phyloP scores from a whole-genome alignment of 2,329 filamentous ascomycete species.

The Colletotrichum sp. region DNA sequence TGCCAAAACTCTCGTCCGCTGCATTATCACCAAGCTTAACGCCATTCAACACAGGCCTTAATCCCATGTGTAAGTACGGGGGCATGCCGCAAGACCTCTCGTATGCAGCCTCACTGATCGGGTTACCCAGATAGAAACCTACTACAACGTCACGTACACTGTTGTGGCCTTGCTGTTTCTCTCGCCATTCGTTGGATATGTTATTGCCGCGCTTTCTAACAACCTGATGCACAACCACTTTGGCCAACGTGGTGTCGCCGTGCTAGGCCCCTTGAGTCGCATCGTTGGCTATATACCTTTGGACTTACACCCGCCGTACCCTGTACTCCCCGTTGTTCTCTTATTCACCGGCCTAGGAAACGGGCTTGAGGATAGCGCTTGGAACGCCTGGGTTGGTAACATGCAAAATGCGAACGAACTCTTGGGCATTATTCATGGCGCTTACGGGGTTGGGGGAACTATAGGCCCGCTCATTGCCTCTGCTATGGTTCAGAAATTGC shows the following conservation, averaged over 20 bases:
- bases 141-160: conserved; percentile 66
- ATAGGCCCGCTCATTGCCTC: conserved; percentile 75
- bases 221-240: conserved; percentile 67
- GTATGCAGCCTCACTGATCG: background rate
- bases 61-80: background rate
- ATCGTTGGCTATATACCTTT: conserved; percentile 69
- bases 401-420: conserved; percentile 77
- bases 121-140: conserved; percentile 44
- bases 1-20: conserved; percentile 33
- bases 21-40: background rate
- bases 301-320: conserved; percentile 71
- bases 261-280: conserved; percentile 68
- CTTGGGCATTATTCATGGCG: conserved; percentile 73
- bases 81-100: background rate
- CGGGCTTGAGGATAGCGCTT: conserved; percentile 67
- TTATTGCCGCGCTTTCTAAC: conserved; percentile 66
- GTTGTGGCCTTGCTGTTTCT: conserved; percentile 72
- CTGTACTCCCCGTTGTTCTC: conserved; percentile 68
- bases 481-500: conserved; percentile 63
- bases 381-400: conserved; percentile 69
- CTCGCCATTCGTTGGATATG: conserved; percentile 70
- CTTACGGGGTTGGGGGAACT: conserved; percentile 75
- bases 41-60: background rate
- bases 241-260: conserved; percentile 75
- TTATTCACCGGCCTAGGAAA: conserved; percentile 74